These are phyloP conservation scores for Medicago ruthenica DNA, from an alignment of 306 rosid species.

Conservation along the genomic window DNA sequence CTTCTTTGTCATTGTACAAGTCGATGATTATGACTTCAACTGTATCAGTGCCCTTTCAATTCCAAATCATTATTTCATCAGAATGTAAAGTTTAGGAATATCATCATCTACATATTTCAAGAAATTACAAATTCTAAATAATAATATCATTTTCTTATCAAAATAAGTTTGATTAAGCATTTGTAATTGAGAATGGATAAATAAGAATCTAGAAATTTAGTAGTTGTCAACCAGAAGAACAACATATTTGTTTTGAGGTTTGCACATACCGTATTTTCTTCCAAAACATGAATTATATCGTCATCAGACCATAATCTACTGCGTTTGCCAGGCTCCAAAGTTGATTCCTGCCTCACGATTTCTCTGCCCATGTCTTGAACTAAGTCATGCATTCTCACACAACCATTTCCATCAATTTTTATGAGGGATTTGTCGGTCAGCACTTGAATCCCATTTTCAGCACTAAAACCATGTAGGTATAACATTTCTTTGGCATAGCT, in stretches of 20 bases:
- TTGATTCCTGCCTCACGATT: conserved; percentile 18
- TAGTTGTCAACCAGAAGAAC: background rate
- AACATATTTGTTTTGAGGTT: background rate
- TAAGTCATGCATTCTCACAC: conserved; percentile 31
- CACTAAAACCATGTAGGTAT: background rate
- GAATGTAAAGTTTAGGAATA: background rate
- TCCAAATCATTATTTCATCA: background rate
- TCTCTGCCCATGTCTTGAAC: conserved; percentile 33
- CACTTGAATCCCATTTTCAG: background rate
- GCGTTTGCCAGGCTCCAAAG: background rate
- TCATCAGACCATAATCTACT: conserved; percentile 25
- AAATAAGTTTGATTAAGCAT: background rate
- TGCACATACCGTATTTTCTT: background rate
- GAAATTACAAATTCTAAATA: background rate
- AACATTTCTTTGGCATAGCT: too few species aligned
- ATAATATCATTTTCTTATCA: background rate
- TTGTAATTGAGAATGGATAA: background rate
- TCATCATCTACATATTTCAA: background rate
- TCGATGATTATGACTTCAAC: conserved; percentile 25
- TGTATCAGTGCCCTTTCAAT: conserved; percentile 16
- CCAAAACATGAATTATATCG: conserved; percentile 10
- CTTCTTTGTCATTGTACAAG: background rate
- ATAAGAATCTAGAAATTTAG: background rate
- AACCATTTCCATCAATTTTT: background rate
- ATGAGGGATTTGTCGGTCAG: conserved; percentile 17